Evolutionary conservation across 352 stramenopile genomes (phyloP).

Genomic region (Elongisporangium undulatum): DNA sequence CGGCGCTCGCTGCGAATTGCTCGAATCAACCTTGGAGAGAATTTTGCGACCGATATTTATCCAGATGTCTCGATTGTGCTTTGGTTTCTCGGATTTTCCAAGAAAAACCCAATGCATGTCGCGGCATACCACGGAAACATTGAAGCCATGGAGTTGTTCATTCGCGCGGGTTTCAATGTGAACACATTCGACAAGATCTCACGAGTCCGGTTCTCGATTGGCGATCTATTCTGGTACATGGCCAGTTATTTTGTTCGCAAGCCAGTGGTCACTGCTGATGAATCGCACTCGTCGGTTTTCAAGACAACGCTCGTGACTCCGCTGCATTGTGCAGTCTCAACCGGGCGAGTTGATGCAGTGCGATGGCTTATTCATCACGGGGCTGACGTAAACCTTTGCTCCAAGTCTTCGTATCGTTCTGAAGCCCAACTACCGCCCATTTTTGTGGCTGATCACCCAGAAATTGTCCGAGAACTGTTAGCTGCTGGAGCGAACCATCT

Average conservation of each 20-base stretch:
- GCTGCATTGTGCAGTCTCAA: conserved; percentile 77
- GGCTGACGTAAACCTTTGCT: conserved; percentile 74
- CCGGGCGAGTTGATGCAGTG: conserved; percentile 63
- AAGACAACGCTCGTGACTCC: conserved; percentile 72
- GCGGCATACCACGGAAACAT: conserved; percentile 78
- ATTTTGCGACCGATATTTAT: conserved; percentile 64
- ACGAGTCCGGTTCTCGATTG: conserved; percentile 67
- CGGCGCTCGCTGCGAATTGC: conserved; percentile 54
- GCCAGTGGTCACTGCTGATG: conserved; percentile 56
- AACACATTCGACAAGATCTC: conserved; percentile 83
- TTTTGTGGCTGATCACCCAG: conserved; percentile 75
- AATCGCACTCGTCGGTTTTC: conserved; percentile 61
- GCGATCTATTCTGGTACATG: conserved; percentile 82
- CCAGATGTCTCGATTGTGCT: conserved; percentile 60
- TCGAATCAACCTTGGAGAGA: conserved; percentile 35
- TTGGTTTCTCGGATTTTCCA: conserved; percentile 66
- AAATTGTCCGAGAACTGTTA: conserved; percentile 72
- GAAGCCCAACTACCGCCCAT: conserved; percentile 71
- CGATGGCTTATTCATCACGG: conserved; percentile 66
- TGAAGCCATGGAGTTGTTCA: conserved; percentile 61
- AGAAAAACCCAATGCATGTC: conserved; percentile 85
- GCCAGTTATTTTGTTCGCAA: conserved; percentile 68
- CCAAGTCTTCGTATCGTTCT: conserved; percentile 62
- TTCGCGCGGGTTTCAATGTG: conserved; percentile 47
- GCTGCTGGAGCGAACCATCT: conserved; percentile 67